Evolutionary conservation across 2,329 filamentous ascomycete genomes (phyloP).

Genomic region (Mariannaea sp.): DNA sequence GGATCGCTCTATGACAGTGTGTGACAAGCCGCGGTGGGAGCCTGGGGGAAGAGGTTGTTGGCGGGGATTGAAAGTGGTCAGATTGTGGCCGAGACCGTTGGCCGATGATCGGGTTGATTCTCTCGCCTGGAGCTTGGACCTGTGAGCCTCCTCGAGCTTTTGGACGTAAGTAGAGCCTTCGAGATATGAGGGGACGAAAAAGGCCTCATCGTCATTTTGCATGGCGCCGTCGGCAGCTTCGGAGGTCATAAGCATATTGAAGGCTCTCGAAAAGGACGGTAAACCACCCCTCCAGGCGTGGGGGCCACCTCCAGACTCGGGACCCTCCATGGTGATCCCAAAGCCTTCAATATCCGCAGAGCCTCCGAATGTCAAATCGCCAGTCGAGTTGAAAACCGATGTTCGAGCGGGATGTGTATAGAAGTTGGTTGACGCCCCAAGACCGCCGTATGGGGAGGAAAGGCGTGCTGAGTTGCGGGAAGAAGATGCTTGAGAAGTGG

Average conservation of each 20-base stretch:
- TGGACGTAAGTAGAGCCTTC: constrained; percentile 77
- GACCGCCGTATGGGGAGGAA: constrained; percentile 23
- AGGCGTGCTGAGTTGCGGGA: constrained; percentile 25
- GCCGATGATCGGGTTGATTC: constrained; percentile 46
- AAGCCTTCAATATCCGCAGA: constrained; percentile 7
- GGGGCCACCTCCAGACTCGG: constrained; percentile 38
- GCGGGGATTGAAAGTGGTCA: constrained; percentile 49
- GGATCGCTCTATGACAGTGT: constrained; percentile 81
- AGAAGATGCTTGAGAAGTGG: constrained; percentile 26
- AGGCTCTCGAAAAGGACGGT: constrained; percentile 57
- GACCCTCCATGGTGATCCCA: constrained; percentile 41
- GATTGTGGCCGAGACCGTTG: constrained; percentile 44
- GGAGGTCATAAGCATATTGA: constrained; percentile 53
- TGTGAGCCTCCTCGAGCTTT: constrained; percentile 72
- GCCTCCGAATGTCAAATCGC: constrained; percentile 39
- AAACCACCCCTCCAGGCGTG: constrained; percentile 40
- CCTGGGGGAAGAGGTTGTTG: constrained; percentile 48
- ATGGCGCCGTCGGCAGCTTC: constrained; percentile 36
- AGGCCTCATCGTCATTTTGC: constrained; percentile 48
- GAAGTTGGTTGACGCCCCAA: constrained; percentile 28
- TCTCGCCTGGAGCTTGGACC: constrained; percentile 59
- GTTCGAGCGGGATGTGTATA: constrained; percentile 41
- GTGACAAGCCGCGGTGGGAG: constrained; percentile 76
- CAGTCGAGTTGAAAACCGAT: constrained; percentile 56
- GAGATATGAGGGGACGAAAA: constrained; percentile 87